Percentiles rank a stretch among this genome's conserved stretches.
phyloP scores from a whole-genome alignment of 768 basidiomycete genomes.

The Hygrocybe coccinea region DNA sequence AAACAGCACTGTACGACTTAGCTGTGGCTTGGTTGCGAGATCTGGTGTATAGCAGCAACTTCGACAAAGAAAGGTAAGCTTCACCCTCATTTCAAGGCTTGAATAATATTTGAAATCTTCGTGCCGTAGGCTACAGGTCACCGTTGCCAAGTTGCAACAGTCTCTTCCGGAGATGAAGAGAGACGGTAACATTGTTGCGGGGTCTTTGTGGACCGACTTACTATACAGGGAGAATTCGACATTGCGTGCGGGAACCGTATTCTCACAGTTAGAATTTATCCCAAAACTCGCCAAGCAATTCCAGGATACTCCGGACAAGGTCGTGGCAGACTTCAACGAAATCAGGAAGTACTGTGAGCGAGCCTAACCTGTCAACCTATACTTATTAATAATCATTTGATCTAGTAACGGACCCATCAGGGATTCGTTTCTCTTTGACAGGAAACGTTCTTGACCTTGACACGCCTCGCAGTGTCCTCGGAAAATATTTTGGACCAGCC shows the following conservation, averaged over 20 bases:
- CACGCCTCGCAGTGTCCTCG: conserved; percentile 72
- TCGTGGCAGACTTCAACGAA: conserved; percentile 70
- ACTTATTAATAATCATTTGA: not conserved
- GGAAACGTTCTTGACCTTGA: conserved; percentile 72
- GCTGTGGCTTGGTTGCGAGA: conserved; percentile 86
- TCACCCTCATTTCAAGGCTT: not conserved
- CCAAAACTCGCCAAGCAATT: conserved; percentile 69
- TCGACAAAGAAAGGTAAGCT: conserved; percentile 70
- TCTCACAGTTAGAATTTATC: conserved; percentile 73
- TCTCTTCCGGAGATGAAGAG: conserved; percentile 88
- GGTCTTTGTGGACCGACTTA: conserved; percentile 62
- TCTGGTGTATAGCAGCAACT: conserved; percentile 67
- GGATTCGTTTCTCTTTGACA: conserved; percentile 83
- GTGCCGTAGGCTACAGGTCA: conserved; percentile 64
- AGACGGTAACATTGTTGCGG: conserved; percentile 75
- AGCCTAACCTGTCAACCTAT: not conserved
- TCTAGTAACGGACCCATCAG: conserved; percentile 76
- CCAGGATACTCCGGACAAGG: conserved; percentile 64
- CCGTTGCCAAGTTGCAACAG: conserved; percentile 84
- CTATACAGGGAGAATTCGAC: conserved; percentile 68
- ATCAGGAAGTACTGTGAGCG: conserved; percentile 63
- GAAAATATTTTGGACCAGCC: conserved; percentile 56
- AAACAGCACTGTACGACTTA: conserved; percentile 68
- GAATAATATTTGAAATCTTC: not conserved
- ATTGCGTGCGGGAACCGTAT: conserved; percentile 58